Base-by-base conservation (phyloP, 1,139 yeast species). In the Debaryomyces coudertii region DNA sequence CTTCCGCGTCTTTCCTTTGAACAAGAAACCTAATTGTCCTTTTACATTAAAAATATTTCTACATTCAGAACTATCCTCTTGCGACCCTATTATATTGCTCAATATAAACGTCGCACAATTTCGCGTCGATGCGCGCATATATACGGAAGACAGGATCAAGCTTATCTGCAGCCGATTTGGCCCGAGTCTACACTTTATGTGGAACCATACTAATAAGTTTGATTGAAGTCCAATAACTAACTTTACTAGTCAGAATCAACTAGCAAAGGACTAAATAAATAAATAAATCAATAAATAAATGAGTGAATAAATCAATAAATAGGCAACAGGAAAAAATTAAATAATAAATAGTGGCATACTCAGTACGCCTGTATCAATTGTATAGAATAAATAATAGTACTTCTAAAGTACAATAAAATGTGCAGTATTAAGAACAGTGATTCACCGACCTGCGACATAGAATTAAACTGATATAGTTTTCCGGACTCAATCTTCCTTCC, bases 401-500 rank as follows among this genome's bases (percentile, higher is more conserved):
- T 33, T 11, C 23, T 9, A 33, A 18, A 18, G 28, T 25, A 25
- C 28, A 25, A 25, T 25, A 25, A n/a, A 6, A 31, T 9, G 20
- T 16, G 25, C 23, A 33, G 36, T 25, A 8, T 8, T 16, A 11
- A 3, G 9, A 18, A 7, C 15, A 20, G 16, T 12, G 20, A 33
- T 29, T 29, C 20, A 33, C 24, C 36, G 38, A 14, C 29, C 29
- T 35, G 39, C 29, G 39, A 16, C 20, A 5, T 36, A 36, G 29
- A 36, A 22, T 11, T 16, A 38, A 25, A 20, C 11, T 5, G 14
- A 38, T 18, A 8, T n/a, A 28, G 11, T 14, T 9, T 28, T 23
- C 18, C 25, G 14, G n/a, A n/a, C 28, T 33, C 35, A 46, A 24
- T 46, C 43, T 7, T 42, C 46, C 29, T 45, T 45, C 20, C 44